phyloP scores from a whole-genome alignment of 192 early-diverging fungal species.

The Backusella morwellensis region DNA sequence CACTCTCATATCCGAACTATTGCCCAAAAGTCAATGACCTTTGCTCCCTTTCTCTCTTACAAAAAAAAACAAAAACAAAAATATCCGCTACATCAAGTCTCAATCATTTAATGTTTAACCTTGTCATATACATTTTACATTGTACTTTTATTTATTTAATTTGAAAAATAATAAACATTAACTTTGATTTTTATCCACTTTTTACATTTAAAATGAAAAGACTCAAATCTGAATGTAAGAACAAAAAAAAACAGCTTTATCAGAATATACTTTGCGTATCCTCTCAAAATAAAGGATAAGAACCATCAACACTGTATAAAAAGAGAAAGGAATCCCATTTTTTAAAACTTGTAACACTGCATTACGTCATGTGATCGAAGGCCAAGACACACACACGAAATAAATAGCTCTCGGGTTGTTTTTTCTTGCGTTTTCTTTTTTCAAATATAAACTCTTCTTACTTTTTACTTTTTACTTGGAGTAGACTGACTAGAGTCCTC shows the following conservation, averaged over 20 bases:
- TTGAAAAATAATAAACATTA: neutral
- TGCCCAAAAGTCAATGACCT: neutral
- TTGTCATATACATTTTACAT: neutral
- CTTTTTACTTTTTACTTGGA: conserved; percentile 3
- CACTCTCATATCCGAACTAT: neutral
- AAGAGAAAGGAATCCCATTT: too few species aligned
- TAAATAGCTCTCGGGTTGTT: neutral
- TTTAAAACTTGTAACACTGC: too few species aligned
- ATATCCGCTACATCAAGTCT: neutral
- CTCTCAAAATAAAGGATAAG: too few species aligned
- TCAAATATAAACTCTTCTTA: neutral
- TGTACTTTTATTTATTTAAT: neutral
- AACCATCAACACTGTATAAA: too few species aligned
- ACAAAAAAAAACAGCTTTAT: too few species aligned
- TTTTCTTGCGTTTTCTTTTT: neutral
- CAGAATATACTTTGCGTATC: too few species aligned
- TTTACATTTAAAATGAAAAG: too few species aligned
- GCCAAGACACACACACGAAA: neutral
- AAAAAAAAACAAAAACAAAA: neutral
- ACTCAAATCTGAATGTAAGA: too few species aligned
- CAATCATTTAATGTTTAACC: neutral
- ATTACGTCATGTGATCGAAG: neutral
- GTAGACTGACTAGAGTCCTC: conserved; percentile 63
- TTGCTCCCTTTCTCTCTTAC: neutral
- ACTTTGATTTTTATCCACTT: neutral